Percentiles rank a stretch among this genome's conserved stretches.
These are phyloP conservation scores for Luffa acutangula DNA, from an alignment of 306 rosid species.

Conservation along the genomic window DNA sequence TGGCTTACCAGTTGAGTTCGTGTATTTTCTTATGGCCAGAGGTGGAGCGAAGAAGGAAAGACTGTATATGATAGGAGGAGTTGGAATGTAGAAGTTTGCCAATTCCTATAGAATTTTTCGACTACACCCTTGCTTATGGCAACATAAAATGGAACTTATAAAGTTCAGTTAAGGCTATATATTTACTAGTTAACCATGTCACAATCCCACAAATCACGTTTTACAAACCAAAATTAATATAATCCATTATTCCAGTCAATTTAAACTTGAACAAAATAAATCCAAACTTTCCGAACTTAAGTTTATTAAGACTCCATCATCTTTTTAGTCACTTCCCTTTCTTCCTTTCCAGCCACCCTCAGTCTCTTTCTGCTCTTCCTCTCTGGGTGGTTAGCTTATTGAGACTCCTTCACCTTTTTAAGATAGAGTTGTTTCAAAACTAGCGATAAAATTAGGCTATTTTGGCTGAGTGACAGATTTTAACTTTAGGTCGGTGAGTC, in stretches of 20 bases:
- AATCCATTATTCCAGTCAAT: not conserved
- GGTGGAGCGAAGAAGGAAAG: not conserved
- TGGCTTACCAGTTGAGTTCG: not conserved
- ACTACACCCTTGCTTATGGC: not conserved
- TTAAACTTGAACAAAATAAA: not conserved
- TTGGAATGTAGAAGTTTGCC: not conserved
- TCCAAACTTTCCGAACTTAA: not conserved
- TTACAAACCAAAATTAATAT: not conserved
- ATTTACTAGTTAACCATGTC: not conserved
- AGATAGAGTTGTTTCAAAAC: not conserved
- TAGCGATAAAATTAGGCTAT: not conserved
- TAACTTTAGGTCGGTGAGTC: not conserved
- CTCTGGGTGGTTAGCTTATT: too few relatives aligned
- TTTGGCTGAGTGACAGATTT: not conserved
- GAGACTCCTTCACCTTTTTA: not conserved
- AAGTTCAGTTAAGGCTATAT: not conserved
- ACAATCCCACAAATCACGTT: not conserved
- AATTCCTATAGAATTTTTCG: not conserved
- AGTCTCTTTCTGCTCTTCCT: not conserved
- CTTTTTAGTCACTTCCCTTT: not conserved
- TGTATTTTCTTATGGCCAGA: not conserved
- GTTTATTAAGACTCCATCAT: not conserved
- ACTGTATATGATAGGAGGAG: not conserved
- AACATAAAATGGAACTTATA: not conserved
- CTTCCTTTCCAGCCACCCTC: not conserved